These are phyloP conservation scores for Gnetum montanum DNA, from an alignment of 75 land plant genomes.

Conservation along the genomic window DNA sequence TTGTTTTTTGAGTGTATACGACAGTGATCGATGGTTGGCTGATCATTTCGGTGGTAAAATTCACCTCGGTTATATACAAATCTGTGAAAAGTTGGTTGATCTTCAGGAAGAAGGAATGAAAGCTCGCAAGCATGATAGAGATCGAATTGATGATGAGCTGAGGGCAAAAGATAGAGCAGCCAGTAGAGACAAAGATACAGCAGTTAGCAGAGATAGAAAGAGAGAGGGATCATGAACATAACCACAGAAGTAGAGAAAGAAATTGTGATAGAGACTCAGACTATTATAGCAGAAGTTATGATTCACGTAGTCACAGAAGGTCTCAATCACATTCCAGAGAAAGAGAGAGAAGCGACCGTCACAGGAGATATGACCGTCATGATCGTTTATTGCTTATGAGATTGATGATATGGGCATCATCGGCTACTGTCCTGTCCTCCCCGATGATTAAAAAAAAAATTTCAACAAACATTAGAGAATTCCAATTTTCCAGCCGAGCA, in stretches of 20 bases:
- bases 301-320: constrained; percentile 54
- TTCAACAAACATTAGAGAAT: too few species aligned
- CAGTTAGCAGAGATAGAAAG: constrained; percentile 46
- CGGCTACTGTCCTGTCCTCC: too few species aligned
- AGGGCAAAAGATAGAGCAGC: constrained; percentile 37
- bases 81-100: constrained; percentile 92
- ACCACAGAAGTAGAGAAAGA: constrained; percentile 17
- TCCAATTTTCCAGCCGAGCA: too few species aligned
- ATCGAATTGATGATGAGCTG: constrained; percentile 40
- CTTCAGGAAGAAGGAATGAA: constrained; percentile 52
- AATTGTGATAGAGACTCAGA: constrained; percentile 24
- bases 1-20: constrained; percentile 96
- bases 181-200: constrained; percentile 35
- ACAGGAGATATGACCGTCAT: constrained; percentile 20
- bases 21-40: constrained; percentile 94
- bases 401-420: too few species aligned
- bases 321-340: constrained; percentile 58
- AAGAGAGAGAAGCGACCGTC: constrained; percentile 22
- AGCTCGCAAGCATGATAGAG: constrained; percentile 30
- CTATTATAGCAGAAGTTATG: constrained; percentile 34
- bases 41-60: constrained; percentile 99
- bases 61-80: constrained; percentile 95
- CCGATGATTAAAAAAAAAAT: too few species aligned
- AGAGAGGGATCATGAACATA: constrained; percentile 36
- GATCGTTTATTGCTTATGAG: too few species aligned